Base-by-base conservation (phyloP, 108 stramenopile species). In the Skeletonema menzelii region DNA sequence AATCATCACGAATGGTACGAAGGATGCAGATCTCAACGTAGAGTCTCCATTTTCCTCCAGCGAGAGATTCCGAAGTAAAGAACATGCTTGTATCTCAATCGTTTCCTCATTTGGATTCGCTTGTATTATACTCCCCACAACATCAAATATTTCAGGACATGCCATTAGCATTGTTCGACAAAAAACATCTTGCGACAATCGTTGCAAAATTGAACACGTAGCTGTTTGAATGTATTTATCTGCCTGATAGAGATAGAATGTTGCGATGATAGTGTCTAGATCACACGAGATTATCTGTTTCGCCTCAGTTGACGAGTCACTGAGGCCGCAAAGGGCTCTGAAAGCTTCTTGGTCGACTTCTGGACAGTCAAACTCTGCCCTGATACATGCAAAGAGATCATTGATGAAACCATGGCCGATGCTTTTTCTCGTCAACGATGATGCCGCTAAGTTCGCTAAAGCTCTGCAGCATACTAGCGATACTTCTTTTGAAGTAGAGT, bases 371-470 rank as follows among this genome's bases (percentile, higher is more conserved):
- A 55, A 37, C 32, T 35, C 19, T 4, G 28, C 17, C 38, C 38
- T 73, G 62, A 73, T 73, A 6, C 32, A 49, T 13, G 62, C 15
- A 46, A 63, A 56, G 12, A 73, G 34, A 38, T 49, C 37, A 26
- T 28, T 30, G 14, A 73, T 37, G 5, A 27, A 63, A 35, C 47
- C 72, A 34, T 64, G 61, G 5, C 62, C 26, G 22, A 72, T 61
- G 22, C 1, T 34, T 22, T 22, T 17, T 64, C 63, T 73, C 22
- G 47, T 70, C n/a, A 8, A 2, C 20, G 24, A 24, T 31, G 72
- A 63, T 14, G 59, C 49, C 14, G 63, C 56, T 12, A 73, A 62
- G 40, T 73, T 73, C 12, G 72, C 72, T 27, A 73, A 15, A 12
- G 72, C 63, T n/a, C 63, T 64, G 28, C 72, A 73, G 15, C 44